Evolutionary conservation across 805 yeast species (phyloP), one percentile per base, ranked within the genome.

Genomic region (Pichia kluyveri): DNA sequence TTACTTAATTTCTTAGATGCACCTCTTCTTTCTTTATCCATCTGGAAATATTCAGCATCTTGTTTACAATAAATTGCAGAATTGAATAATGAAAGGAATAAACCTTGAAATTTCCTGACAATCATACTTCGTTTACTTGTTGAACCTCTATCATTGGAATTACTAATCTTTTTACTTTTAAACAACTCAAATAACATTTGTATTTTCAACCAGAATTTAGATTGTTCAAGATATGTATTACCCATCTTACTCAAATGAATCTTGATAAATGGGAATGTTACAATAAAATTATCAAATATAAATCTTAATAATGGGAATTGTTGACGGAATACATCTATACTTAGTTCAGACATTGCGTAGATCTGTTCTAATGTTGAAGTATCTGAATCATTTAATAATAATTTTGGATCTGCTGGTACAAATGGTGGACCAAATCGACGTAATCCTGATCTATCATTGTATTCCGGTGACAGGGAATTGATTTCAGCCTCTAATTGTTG

Each of bases 111-210:
- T 56, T 83, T 84, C 49, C 68, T 65, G 23, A 80, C 80, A 42
- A 82, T 65, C 53, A 84, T 77, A 56, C 77, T 75, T 31, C 88
- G 71, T 58, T 93, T 83, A 3, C 88, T 78, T n/a, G 77, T 68
- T 51, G 84, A 87, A 15, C 80, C 83, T 32, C 96, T 70, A 55
- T 87, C 96, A 40, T 77, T 77, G 27, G 90, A 76, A 49, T 80
- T 76, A 52, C 89, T 80, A 44, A 91, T 78, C 40, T 79, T 77
- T 61, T 86, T 79, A 19, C 73, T 67, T 63, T 86, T 83, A 67
- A 93, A 82, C 47, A 82, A 76, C 60, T 89, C 95, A 58, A 83
- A 77, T 58, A 90, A 87, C 27, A 82, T 81, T 65, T 90, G 96
- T 0, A 89, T 81, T 43, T 83, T 82, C 42, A 78, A 77, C 96